phyloP scores from a whole-genome alignment of 805 yeast species.

The Saturnispora ahearnii region DNA sequence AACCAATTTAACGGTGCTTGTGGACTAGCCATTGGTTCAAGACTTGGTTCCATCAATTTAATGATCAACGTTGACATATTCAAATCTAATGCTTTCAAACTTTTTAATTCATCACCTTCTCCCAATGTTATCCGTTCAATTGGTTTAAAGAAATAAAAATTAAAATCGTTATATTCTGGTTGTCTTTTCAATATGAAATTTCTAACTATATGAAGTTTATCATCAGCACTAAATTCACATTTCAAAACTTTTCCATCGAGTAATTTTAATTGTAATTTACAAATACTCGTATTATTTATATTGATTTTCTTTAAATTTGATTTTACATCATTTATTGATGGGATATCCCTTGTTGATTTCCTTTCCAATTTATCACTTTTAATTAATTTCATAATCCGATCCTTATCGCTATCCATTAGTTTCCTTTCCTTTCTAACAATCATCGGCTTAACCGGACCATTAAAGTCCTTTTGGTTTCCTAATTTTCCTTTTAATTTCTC shows the following conservation, averaged over 20 bases:
- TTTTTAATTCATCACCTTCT: slow-evolving; percentile 48
- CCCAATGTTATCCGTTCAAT: slow-evolving; percentile 58
- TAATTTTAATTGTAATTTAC: slow-evolving; percentile 42
- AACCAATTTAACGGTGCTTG: slow-evolving; percentile 24
- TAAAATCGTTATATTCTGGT: slow-evolving; percentile 39
- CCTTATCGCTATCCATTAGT: neutral
- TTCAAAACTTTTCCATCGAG: slow-evolving; percentile 57
- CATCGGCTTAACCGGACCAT: neutral
- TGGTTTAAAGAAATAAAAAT: slow-evolving; percentile 42
- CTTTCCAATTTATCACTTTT: slow-evolving; percentile 4
- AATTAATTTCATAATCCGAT: slow-evolving; percentile 1
- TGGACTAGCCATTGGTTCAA: slow-evolving; percentile 10
- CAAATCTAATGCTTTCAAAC: slow-evolving; percentile 47
- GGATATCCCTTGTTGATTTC: neutral
- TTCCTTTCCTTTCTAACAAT: neutral
- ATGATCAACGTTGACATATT: slow-evolving; percentile 64
- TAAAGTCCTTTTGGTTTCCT: neutral
- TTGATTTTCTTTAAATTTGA: slow-evolving; percentile 11
- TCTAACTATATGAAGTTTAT: slow-evolving; percentile 50
- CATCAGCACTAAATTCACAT: slow-evolving; percentile 37
- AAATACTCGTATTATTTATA: slow-evolving; percentile 32
- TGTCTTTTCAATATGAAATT: slow-evolving; percentile 43
- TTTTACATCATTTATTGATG: neutral
- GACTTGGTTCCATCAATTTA: slow-evolving; percentile 39
- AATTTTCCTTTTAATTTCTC: neutral